Base-by-base conservation (phyloP, 139 green algal genomes). In the Tetraselmis chui region DNA sequence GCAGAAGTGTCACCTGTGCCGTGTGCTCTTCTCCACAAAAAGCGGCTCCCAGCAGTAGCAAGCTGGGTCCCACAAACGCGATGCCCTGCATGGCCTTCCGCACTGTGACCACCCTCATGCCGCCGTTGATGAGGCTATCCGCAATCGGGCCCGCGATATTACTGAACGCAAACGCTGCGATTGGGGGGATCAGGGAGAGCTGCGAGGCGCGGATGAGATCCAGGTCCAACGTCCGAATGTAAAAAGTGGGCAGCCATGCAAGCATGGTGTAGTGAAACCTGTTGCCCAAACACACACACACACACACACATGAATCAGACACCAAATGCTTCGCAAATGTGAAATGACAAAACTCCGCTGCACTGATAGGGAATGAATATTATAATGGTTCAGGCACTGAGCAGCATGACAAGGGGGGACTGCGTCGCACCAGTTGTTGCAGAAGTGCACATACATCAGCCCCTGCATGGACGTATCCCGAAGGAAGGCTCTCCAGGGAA, bases 211-310 rank as follows among this genome's bases (percentile, higher is more conserved):
- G 86, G 11, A 88, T 89, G 26, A 98, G 86, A 88, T 95, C 89
- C 23, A 98, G 87, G 0, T 74, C 79, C n/a, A 99, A 84, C 1
- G 89, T 91, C 79, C 96, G 86, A 0, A 85, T 94, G 82, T 98
- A 98, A 89, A 97, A 99, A 18, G 94, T 97, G 32, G 97, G 97
- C 87, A 99, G 91, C 97, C 97, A 99, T 27, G 97, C 92, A 79
- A 98, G 88, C 89, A 99, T 95, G 24, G 92, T 94, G 91, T 98
- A 99, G 81, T 98, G 92, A 81, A 97, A 94, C 89, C 88, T 91
- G 88, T n/a, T n/a, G n/a, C n/a, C n/a, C n/a, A n/a, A n/a, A n/a
- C n/a, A n/a, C n/a, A n/a, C n/a, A n/a, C n/a, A n/a, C n/a, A n/a
- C n/a, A n/a, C n/a, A n/a, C n/a, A n/a, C n/a, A n/a, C n/a, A n/a